Evolutionary conservation across 1,139 yeast genomes (phyloP).

Genomic region (Kodamaea anthophila): DNA sequence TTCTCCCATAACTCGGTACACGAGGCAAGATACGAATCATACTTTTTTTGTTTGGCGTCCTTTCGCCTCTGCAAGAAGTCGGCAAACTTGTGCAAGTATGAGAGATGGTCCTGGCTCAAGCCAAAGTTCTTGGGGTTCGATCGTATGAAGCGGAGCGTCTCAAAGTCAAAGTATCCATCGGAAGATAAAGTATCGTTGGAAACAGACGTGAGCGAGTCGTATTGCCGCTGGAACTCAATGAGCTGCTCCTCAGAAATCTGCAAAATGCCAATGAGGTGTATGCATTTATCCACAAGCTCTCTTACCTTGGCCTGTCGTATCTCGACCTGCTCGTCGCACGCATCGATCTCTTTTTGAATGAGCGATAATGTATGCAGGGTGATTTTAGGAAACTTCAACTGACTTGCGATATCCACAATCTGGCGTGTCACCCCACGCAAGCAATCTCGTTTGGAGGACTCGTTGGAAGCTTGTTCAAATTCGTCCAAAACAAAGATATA

Average conservation of each 20-base stretch:
- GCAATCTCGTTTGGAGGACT: no score
- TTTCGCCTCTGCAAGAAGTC: slow-evolving; percentile 23
- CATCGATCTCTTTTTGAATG: slow-evolving; percentile 23
- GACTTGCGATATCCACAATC: slow-evolving; percentile 30
- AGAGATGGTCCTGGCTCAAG: slow-evolving; percentile 29
- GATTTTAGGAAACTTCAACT: slow-evolving; percentile 34
- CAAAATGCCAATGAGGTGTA: slow-evolving; percentile 23
- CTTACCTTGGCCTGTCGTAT: slow-evolving; percentile 21
- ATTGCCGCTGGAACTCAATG: slow-evolving; percentile 26
- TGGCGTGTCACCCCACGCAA: slow-evolving; percentile 35
- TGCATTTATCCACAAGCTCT: slow-evolving; percentile 20
- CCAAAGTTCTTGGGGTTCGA: slow-evolving; percentile 39
- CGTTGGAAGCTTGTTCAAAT: slow-evolving; percentile 16
- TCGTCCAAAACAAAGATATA: slow-evolving; percentile 25
- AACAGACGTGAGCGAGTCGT: slow-evolving; percentile 11
- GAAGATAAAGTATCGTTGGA: slow-evolving; percentile 13
- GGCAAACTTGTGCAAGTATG: slow-evolving; percentile 26
- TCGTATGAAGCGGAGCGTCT: slow-evolving; percentile 31
- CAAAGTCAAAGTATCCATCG: slow-evolving; percentile 28
- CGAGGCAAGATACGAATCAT: slow-evolving; percentile 24
- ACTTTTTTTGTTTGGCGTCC: slow-evolving; percentile 28
- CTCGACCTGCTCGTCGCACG: slow-evolving; percentile 21
- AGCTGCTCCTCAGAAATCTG: slow-evolving; percentile 32
- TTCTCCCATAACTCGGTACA: slow-evolving; percentile 48
- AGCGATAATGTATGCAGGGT: slow-evolving; percentile 23